Evolutionary conservation across 1,284 basidiomycete genomes (phyloP), one percentile per base, ranked within the genome.

Genomic region (Microbotryomycetes sp.): DNA sequence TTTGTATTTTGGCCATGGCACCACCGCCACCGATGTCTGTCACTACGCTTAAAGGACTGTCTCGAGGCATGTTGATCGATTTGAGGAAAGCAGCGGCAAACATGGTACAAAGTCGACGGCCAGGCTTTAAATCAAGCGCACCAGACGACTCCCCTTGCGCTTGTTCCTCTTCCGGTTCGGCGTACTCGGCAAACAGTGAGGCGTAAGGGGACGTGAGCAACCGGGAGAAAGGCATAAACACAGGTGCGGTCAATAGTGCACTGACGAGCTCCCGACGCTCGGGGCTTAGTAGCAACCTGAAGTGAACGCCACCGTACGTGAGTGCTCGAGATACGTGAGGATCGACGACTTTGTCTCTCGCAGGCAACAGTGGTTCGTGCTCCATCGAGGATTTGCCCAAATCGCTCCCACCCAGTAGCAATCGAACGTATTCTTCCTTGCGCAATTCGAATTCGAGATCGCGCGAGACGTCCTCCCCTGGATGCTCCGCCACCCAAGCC

Each of bases 141-240:
- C 36, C 12, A 9, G 36, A 54, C 7, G 12, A 16, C 28, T 23
- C 45, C 47, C 42, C 49, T 7, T 74, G 1, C 82, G 80, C 0
- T 84, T 83, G 0, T 81, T 82, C 0, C 84, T 83, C 28, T 12
- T 42, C 36, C 36, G 19, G 36, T 42, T 42, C 36, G 19, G 19
- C 50, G 54, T 63, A 65, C 19, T 61, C 48, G 3, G 30, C 25
- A 58, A 65, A 70, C 19, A 92, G 78, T 66, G 89, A 85, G 22
- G 83, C 80, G 70, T 92, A 92, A 0, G 86, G 85, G 1, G 88
- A 89, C 7, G 71, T 76, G 61, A 84, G 79, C 30, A 89, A 78
- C 54, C 80, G 82, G 2, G 81, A 75, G 31, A 83, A 73, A 3
- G 89, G 87, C 28, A 89, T 79, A 75, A 84, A 94, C 12, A 83